A percentile compares a stretch with the other conserved stretches of the same genome.
Conservation (phyloP, 352 stramenopile species). For the Globisporangium echinulatum region DNA sequence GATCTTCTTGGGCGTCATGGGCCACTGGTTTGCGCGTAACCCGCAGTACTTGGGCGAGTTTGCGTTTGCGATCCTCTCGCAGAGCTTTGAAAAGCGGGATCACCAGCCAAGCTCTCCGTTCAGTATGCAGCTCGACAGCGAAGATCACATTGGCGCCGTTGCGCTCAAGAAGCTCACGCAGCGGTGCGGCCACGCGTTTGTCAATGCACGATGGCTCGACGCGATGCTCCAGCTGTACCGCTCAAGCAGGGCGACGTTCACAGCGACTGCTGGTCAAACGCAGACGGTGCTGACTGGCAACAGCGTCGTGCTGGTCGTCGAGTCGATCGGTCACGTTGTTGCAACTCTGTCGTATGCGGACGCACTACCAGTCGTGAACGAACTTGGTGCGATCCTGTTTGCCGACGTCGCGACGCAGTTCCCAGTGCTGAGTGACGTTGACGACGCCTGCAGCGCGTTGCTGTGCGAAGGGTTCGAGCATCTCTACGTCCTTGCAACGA, state of each 20-base stretch:
- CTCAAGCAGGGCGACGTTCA: constrained; percentile 20
- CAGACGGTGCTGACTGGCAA: constrained; percentile 25
- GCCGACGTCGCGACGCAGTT: constrained; percentile 43
- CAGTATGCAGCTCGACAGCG: constrained; percentile 24
- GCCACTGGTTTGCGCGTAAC: constrained; percentile 71
- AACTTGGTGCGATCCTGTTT: constrained; percentile 62
- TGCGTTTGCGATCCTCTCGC: constrained; percentile 67
- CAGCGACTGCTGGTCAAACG: constrained; percentile 4
- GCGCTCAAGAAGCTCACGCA: constrained; percentile 62
- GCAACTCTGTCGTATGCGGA: constrained; percentile 65
- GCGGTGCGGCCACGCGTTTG: constrained; percentile 55
- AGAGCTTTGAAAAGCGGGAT: constrained; percentile 50
- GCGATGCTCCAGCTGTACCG: constrained; percentile 59
- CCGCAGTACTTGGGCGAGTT: constrained; percentile 43
- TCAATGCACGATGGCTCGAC: constrained; percentile 65
- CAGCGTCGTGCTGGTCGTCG: constrained; percentile 55
- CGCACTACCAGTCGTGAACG: constrained; percentile 48
- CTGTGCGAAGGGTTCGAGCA: constrained; percentile 57
- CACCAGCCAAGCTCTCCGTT: constrained; percentile 35
- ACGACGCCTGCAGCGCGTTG: constrained; percentile 48
- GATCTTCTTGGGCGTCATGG: constrained; percentile 64
- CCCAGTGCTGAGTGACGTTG: constrained; percentile 29
- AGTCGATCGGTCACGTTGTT: constrained; percentile 61
- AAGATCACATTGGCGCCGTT: constrained; percentile 70
- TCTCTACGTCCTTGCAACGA: constrained; percentile 43